Evolutionary conservation across 805 yeast genomes (phyloP).

Genomic region (Hanseniaspora nectarophila): DNA sequence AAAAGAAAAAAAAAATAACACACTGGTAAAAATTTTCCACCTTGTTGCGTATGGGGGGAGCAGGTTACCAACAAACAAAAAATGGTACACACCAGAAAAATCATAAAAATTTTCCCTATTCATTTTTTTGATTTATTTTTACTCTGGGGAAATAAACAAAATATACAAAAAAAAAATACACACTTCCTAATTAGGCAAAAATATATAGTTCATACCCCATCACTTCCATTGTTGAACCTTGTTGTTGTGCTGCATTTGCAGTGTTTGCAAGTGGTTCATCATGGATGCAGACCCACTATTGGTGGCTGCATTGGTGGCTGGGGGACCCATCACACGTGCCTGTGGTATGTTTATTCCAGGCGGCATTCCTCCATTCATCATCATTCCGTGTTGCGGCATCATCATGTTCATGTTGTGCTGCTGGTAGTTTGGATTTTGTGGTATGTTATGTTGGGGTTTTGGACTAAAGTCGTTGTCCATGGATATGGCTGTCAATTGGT

Average conservation of each 20-base stretch:
- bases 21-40: too few species aligned
- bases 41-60: background rate
- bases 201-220: background rate
- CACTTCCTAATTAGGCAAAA: background rate
- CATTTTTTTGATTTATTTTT: too few species aligned
- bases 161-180: too few species aligned
- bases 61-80: too few species aligned
- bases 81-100: background rate
- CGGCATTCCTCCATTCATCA: background rate
- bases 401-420: slow-evolving; percentile 1
- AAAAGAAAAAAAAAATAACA: too few species aligned
- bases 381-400: slow-evolving; percentile 2
- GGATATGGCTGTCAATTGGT: slow-evolving; percentile 40
- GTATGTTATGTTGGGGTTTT: background rate
- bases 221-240: slow-evolving; percentile 10
- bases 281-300: background rate
- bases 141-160: too few species aligned
- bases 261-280: slow-evolving; percentile 8
- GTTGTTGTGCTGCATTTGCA: slow-evolving; percentile 12
- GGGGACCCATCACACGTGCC: slow-evolving; percentile 3
- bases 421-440: too few species aligned
- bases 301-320: background rate
- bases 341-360: slow-evolving; percentile 1
- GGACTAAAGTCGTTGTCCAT: slow-evolving; percentile 11
- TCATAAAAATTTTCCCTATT: too few species aligned